A percentile compares a stretch with the other conserved stretches of the same genome.
These are phyloP conservation scores for Abrus pulchellus DNA, from an alignment of 306 rosid species.

Conservation along the genomic window DNA sequence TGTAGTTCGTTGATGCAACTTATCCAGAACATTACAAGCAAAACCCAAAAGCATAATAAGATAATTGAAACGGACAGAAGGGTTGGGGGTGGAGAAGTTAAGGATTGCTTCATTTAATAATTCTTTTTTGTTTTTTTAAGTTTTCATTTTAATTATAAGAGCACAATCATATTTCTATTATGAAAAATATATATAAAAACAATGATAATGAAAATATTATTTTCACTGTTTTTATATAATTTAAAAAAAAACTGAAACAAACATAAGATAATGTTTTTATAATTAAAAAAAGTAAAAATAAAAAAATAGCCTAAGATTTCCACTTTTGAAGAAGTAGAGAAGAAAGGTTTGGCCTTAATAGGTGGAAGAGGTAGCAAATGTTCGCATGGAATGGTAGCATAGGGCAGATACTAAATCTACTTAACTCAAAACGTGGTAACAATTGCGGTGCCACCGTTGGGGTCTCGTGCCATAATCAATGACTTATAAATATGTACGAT, in stretches of 20 bases:
- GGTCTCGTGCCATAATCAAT: constrained; percentile 51
- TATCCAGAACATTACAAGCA: background rate
- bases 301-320: background rate
- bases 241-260: background rate
- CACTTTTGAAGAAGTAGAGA: too few species aligned
- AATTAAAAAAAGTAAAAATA: background rate
- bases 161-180: background rate
- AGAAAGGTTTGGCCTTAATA: too few species aligned
- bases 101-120: background rate
- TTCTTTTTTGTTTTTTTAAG: background rate
- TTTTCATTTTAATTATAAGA: background rate
- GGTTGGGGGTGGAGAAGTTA: background rate
- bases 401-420: too few species aligned
- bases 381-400: too few species aligned
- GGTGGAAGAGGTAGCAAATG: too few species aligned
- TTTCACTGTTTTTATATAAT: background rate
- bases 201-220: background rate
- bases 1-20: background rate
- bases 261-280: background rate
- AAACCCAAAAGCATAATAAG: background rate
- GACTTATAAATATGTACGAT: constrained; percentile 72
- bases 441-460: background rate
- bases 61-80: too few species aligned
- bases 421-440: background rate
- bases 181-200: background rate